Evolutionary conservation across 1,284 basidiomycete genomes (phyloP), one percentile per base, ranked within the genome.

Genomic region (Leccinum subrobustum): DNA sequence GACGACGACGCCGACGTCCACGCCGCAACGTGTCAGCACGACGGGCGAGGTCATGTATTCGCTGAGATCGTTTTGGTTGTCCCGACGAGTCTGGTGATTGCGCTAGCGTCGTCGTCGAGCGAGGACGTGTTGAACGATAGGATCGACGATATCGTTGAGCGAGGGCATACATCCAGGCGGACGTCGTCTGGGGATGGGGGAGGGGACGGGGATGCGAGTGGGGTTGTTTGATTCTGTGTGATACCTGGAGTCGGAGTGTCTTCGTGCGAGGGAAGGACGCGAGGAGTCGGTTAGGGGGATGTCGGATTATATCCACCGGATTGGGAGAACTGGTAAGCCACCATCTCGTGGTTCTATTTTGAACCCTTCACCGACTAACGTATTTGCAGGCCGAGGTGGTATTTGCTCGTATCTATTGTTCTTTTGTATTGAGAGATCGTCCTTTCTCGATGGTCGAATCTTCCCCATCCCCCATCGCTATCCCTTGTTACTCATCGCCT

Each of bases 121-220:
- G 54, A 47, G 47, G 70, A 74, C 18, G 52, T 63, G 59, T 33
- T 72, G 12, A 53, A 48, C 55, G 50, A 52, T 25, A 68, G 44
- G 44, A 69, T 73, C 8, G 61, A 72, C 9, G 66, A 74, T 3
- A 65, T 75, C 9, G 60, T 75, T 20, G 31, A 64, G 0, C 44
- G 35, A 44, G 66, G 70, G 2, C 68, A 74, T 56, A 64, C 39
- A 3, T 56, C 64, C 56, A 60, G 57, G 54, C 56, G 53, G 23
- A 42, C 23, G 8, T 71, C 69, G 18, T 47, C 18, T 47, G 44
- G 44, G 44, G 6, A 20, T 12, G 44, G 6, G 18, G 20, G 20
- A 20, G 44, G 37, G 20, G 44, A 20, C 18, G 12, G 44, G 6
- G 20, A 47, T 47, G 44, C 20, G 42, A 44, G n/a, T 18, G 18